Base-by-base conservation (phyloP, 1,284 basidiomycete genomes). In the Puccinia hordei region DNA sequence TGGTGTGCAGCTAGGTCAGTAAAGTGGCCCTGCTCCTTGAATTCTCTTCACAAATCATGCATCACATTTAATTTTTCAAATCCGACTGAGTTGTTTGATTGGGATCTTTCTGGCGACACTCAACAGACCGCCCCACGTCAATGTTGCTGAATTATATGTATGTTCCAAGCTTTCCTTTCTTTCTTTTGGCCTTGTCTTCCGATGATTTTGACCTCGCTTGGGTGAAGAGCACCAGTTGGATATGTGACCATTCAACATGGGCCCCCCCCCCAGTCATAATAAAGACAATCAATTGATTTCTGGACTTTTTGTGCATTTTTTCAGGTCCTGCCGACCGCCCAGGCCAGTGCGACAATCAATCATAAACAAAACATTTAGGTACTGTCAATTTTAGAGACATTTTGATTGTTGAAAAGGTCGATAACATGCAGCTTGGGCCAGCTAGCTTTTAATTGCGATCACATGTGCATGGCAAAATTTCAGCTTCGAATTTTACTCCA, bases 1-100 rank as follows among this genome's bases (percentile, higher is more conserved):
- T 99, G 94, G 94, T 91, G 91, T 24, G 94, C 95, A 24, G 89
- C 91, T 17, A 91, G 95, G 59, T 79, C 24, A 79, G 77, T 24
- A 24, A 6, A 68, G 41, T 17, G 33, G 9, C 61, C 15, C 19
- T 9, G 61, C 33, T 65, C 19, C 33, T 65, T 55, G 33, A 22
- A 2, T 38, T n/a, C 8, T 1, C 27, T 44, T 46, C 13, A 24
- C n/a, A n/a, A 24, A n/a, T 44, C 65, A 13, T 44, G 6, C n/a
- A 5, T 46, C 46, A 41, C 33, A 22, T 51, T 38, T 44, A 51
- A 61, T 61, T 17, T 61, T 3, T 46, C n/a, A 38, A 46, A 68
- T 15, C 35, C 12, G 17, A 27, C 24, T 49, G 33, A 35, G 19
- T 33, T 13, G n/a, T 22, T 53, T 72, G 8, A 38, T 22, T 68